These are phyloP conservation scores for Penicillium malachiteum DNA, from an alignment of 495 filamentous ascomycete genomes.

Conservation along the genomic window DNA sequence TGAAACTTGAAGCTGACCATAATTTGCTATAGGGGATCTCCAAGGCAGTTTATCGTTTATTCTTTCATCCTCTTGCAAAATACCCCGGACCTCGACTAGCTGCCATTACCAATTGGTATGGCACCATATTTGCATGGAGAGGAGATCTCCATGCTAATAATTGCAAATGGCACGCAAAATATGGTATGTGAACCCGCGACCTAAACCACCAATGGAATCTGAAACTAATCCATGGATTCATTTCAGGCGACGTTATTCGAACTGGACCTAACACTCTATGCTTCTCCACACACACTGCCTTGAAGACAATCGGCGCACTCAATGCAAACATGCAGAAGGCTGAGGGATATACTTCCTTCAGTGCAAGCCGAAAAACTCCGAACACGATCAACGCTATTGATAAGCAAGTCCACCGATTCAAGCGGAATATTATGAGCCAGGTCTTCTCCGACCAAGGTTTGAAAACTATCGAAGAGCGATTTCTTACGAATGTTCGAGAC, in stretches of 20 bases:
- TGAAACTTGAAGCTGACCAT: too few species aligned
- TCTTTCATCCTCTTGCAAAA: slow-evolving; percentile 4
- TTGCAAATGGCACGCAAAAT: slow-evolving; percentile 1
- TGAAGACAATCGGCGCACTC: neutral
- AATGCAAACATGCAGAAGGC: neutral
- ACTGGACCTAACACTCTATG: slow-evolving; percentile 1
- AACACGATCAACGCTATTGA: neutral
- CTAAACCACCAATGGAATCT: too few species aligned
- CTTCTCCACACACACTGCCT: neutral
- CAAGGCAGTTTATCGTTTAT: neutral
- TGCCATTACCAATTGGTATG: slow-evolving; percentile 4
- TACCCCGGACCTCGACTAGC: neutral
- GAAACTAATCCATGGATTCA: neutral
- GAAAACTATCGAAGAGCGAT: neutral
- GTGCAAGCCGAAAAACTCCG: neutral
- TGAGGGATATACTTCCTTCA: neutral
- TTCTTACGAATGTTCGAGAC: neutral
- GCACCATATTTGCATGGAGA: neutral
- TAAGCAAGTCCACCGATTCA: slow-evolving; percentile 1
- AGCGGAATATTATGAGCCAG: neutral
- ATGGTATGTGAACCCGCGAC: neutral
- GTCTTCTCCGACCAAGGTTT: neutral
- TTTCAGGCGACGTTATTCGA: neutral
- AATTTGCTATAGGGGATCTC: neutral
- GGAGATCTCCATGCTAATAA: slow-evolving; percentile 2